A percentile compares a stretch with the other conserved stretches of the same genome.
These are phyloP conservation scores for Paecilomyces sp. DNA, from an alignment of 2,329 filamentous ascomycete genomes.

Conservation along the genomic window DNA sequence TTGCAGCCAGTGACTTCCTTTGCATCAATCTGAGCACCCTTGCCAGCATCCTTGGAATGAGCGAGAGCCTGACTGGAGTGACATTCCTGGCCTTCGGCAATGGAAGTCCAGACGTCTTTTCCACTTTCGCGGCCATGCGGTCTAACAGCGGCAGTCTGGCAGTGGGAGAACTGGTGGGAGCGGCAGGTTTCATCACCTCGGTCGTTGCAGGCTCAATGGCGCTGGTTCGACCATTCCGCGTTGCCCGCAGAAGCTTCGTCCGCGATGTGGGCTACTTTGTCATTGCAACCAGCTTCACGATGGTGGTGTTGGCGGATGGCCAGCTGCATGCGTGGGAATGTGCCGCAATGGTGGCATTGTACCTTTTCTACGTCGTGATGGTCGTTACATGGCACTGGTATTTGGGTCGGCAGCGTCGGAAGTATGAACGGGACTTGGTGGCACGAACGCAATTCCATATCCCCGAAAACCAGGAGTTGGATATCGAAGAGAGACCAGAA, in stretches of 20 bases:
- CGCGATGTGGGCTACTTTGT: conserved; percentile 92
- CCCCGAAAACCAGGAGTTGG: conserved; percentile 51
- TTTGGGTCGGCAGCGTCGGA: conserved; percentile 55
- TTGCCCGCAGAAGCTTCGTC: conserved; percentile 82
- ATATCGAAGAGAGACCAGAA: conserved; percentile 48
- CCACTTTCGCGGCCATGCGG: conserved; percentile 95
- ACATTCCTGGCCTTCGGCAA: conserved; percentile 97
- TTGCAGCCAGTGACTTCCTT: conserved; percentile 97
- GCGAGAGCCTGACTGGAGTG: conserved; percentile 91
- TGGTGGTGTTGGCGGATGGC: conserved; percentile 81
- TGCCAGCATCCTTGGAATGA: conserved; percentile 79
- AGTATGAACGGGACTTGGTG: conserved; percentile 59
- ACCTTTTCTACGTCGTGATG: conserved; percentile 78
- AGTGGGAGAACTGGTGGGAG: conserved; percentile 88
- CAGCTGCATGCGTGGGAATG: conserved; percentile 84
- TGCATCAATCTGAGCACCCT: conserved; percentile 95
- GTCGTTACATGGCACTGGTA: conserved; percentile 94
- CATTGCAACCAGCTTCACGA: conserved; percentile 74
- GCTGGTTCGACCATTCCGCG: conserved; percentile 86
- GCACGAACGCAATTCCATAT: conserved; percentile 68
- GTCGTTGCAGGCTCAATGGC: conserved; percentile 98
- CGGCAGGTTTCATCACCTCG: conserved; percentile 90
- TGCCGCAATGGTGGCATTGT: conserved; percentile 81
- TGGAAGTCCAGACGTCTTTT: conserved; percentile 96
- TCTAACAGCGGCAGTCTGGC: conserved; percentile 97